Conservation (phyloP, 2,329 filamentous ascomycete genomes). For the Fusarium paranaense region DNA sequence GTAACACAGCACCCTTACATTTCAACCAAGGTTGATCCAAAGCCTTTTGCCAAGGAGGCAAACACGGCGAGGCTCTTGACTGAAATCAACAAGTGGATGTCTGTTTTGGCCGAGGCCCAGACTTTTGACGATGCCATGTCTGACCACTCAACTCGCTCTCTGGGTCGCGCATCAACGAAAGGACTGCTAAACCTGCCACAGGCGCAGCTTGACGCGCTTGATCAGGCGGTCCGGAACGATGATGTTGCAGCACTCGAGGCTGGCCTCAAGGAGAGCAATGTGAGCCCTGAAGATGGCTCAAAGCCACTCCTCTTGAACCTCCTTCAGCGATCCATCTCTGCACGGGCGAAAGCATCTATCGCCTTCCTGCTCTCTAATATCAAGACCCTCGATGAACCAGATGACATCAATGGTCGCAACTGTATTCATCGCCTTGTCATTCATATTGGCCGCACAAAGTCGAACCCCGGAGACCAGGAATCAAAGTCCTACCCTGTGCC, state of each 20-base stretch:
- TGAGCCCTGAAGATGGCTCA: constrained; percentile 53
- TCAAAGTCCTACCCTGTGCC: constrained; percentile 64
- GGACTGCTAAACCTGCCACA: constrained; percentile 79
- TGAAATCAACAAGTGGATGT: constrained; percentile 92
- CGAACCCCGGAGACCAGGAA: constrained; percentile 60
- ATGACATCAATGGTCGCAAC: constrained; percentile 95
- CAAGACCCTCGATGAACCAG: constrained; percentile 81
- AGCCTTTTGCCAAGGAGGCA: constrained; percentile 83
- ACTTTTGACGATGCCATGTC: constrained; percentile 80
- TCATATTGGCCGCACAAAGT: constrained; percentile 83
- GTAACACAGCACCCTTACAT: constrained; percentile 88
- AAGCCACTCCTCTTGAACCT: constrained; percentile 82
- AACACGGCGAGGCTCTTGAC: constrained; percentile 61
- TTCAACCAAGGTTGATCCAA: constrained; percentile 88
- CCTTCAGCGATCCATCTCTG: constrained; percentile 80
- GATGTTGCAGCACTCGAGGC: constrained; percentile 68
- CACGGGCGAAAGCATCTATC: constrained; percentile 76
- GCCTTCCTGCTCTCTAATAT: constrained; percentile 76
- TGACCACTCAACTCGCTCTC: constrained; percentile 78
- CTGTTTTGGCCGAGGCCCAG: constrained; percentile 81
- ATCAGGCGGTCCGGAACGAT: constrained; percentile 78
- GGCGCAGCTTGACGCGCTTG: constrained; percentile 75
- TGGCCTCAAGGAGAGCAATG: constrained; percentile 68
- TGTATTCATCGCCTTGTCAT: constrained; percentile 94
- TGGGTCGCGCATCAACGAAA: constrained; percentile 81